Evolutionary conservation across 2,329 filamentous ascomycete species (phyloP).

Genomic region (Fusarium coicis): DNA sequence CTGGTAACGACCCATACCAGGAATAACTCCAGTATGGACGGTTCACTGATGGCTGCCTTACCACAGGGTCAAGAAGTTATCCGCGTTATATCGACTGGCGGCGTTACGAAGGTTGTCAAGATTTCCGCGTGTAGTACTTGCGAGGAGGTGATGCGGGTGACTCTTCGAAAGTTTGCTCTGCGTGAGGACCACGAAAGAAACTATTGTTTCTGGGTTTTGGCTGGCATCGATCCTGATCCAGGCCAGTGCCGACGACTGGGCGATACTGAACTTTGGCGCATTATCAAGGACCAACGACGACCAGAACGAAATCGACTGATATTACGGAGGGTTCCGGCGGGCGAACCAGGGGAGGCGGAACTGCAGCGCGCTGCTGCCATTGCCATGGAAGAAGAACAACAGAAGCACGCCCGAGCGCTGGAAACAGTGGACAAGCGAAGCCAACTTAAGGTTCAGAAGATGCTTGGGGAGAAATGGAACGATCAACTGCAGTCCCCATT

Average conservation of each 20-base stretch:
- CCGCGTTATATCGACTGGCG: conserved; percentile 90
- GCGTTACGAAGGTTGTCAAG: conserved; percentile 92
- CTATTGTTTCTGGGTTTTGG: conserved; percentile 95
- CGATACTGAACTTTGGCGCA: conserved; percentile 88
- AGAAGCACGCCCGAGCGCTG: conserved; percentile 73
- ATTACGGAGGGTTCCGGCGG: conserved; percentile 89
- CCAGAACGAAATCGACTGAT: conserved; percentile 92
- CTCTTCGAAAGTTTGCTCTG: conserved; percentile 86
- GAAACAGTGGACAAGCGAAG: conserved; percentile 78
- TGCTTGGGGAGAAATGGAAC: conserved; percentile 88
- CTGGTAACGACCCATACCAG: conserved; percentile 76
- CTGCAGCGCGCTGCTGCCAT: conserved; percentile 89
- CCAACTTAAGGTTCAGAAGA: conserved; percentile 87
- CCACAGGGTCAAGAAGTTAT: conserved; percentile 90
- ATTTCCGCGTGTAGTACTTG: conserved; percentile 91
- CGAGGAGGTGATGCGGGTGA: conserved; percentile 92
- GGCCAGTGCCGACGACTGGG: conserved; percentile 82
- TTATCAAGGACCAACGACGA: conserved; percentile 86
- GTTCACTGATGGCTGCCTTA: conserved; percentile 84
- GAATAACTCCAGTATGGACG: conserved; percentile 86
- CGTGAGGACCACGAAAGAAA: conserved; percentile 93
- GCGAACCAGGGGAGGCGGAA: conserved; percentile 88
- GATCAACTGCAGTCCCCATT: conserved; percentile 84
- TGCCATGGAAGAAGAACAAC: conserved; percentile 85
- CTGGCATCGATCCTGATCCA: conserved; percentile 85